Percentiles rank a stretch among this genome's conserved stretches.
phyloP scores from a whole-genome alignment of 2,329 filamentous ascomycete species.

The Calonectria pteridis region DNA sequence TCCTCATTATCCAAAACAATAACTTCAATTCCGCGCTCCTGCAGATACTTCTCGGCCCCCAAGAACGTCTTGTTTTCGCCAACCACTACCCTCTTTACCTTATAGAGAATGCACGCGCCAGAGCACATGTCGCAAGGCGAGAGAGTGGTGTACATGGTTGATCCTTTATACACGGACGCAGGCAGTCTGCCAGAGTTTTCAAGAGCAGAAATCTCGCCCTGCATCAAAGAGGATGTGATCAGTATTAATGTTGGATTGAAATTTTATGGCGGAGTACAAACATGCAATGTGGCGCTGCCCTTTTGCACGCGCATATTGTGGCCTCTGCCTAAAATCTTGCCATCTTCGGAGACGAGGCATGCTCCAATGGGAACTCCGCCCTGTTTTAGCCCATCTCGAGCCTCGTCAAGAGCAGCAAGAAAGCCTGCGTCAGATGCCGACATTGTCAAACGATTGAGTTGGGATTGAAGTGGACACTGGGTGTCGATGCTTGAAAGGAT shows the following conservation, averaged over 20 bases:
- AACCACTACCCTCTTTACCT: conserved; percentile 79
- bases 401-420: conserved; percentile 16
- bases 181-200: conserved; percentile 80
- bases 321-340: conserved; percentile 77
- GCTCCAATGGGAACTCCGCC: conserved; percentile 57
- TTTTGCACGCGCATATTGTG: conserved; percentile 84
- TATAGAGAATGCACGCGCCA: conserved; percentile 82
- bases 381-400: background rate
- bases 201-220: conserved; percentile 83
- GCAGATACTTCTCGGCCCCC: conserved; percentile 79
- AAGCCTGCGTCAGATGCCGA: conserved; percentile 17
- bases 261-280: conserved; percentile 52
- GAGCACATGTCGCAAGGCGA: conserved; percentile 88
- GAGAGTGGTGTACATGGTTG: conserved; percentile 87
- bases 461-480: background rate
- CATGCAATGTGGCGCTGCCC: conserved; percentile 78
- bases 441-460: background rate
- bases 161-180: conserved; percentile 72
- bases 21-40: conserved; percentile 77
- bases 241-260: background rate
- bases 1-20: conserved; percentile 75
- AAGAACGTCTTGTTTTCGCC: conserved; percentile 83
- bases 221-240: background rate
- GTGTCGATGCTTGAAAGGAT: background rate
- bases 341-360: conserved; percentile 74